Conservation (phyloP, 2,329 filamentous ascomycete genomes). For the Calonectria fujianensis region DNA sequence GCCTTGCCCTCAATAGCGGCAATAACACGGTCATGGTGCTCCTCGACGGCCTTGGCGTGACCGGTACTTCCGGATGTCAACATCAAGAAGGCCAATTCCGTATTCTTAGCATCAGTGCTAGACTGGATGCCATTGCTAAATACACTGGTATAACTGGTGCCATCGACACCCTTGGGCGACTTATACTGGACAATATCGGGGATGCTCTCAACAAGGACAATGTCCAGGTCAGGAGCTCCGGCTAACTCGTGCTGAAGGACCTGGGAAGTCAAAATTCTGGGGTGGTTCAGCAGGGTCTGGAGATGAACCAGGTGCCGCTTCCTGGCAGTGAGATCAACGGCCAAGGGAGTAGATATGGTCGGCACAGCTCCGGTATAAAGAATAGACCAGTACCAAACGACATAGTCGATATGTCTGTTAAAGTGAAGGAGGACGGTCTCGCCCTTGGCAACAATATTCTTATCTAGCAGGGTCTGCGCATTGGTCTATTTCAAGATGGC, state of each 20-base stretch:
- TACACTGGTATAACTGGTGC: not conserved
- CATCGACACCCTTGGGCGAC: not conserved
- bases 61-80: conserved; percentile 2
- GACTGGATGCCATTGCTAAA: not conserved
- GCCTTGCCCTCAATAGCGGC: conserved; percentile 10
- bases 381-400: conserved; percentile 3
- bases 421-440: not conserved
- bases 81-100: not conserved
- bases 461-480: not conserved
- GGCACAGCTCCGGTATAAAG: not conserved
- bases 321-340: not conserved
- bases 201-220: not conserved
- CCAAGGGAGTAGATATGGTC: not conserved
- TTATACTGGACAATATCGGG: not conserved
- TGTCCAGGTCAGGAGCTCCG: not conserved
- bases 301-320: conserved; percentile 8
- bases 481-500: conserved; percentile 7
- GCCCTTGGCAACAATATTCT: conserved; percentile 5
- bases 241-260: not conserved
- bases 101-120: not conserved
- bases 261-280: conserved; percentile 7
- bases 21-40: conserved; percentile 5
- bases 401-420: conserved; percentile 5
- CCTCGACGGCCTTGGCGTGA: not conserved
- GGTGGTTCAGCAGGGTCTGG: not conserved